phyloP scores from a whole-genome alignment of 2,329 filamentous ascomycete genomes.

The Aspergillus pseudoviridinutans region DNA sequence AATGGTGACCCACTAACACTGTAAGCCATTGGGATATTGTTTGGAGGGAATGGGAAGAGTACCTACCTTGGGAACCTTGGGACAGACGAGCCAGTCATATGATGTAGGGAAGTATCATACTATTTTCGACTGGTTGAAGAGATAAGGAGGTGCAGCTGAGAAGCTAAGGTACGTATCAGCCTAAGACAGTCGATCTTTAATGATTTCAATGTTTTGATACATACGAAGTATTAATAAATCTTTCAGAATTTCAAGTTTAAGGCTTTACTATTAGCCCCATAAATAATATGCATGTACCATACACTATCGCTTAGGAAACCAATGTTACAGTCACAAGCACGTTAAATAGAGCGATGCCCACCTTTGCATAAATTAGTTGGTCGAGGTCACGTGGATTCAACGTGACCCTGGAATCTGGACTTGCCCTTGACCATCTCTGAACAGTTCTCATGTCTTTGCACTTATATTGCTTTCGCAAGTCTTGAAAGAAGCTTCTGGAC shows the following conservation, averaged over 20 bases:
- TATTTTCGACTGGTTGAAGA: not conserved
- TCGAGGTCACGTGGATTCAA: not conserved
- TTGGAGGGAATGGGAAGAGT: not conserved
- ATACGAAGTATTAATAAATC: not conserved
- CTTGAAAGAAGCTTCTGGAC: not conserved
- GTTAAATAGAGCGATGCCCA: not conserved
- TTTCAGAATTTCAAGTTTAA: not conserved
- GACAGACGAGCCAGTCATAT: not conserved
- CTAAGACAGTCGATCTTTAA: not conserved
- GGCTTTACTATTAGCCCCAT: not conserved
- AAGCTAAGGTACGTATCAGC: not conserved
- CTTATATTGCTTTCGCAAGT: not conserved
- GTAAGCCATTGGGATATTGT: not conserved
- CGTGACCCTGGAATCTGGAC: not conserved
- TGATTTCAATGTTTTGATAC: not conserved
- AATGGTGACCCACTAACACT: not conserved
- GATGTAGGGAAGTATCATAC: not conserved
- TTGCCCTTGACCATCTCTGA: not conserved
- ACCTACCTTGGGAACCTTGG: not conserved
- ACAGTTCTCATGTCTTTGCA: not conserved
- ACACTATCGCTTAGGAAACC: not conserved
- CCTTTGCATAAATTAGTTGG: not conserved
- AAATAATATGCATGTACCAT: not conserved
- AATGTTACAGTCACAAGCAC: not conserved
- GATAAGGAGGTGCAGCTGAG: not conserved